Evolutionary conservation across 2,329 filamentous ascomycete genomes (phyloP).

Genomic region (Fusarium torreyae): DNA sequence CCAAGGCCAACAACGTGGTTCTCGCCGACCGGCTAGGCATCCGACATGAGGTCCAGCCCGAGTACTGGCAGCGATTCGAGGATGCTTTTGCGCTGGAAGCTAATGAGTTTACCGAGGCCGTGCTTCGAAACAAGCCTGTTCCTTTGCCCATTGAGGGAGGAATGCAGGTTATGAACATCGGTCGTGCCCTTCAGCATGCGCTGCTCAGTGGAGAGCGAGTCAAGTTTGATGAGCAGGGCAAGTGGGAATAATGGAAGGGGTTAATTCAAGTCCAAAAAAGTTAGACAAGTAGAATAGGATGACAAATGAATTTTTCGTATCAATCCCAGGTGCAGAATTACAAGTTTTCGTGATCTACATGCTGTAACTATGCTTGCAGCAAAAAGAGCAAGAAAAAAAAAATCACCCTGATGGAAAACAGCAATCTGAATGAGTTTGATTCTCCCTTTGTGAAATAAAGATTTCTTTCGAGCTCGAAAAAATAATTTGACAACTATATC

Average conservation of each 20-base stretch:
- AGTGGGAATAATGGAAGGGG: slow-evolving; percentile 6
- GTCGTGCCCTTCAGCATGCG: slow-evolving; percentile 70
- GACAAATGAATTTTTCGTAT: no score
- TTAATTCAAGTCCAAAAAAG: not conserved
- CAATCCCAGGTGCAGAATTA: no score
- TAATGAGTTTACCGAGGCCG: slow-evolving; percentile 72
- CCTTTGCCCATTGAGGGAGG: slow-evolving; percentile 70
- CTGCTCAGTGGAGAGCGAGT: slow-evolving; percentile 70
- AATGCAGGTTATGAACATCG: slow-evolving; percentile 73
- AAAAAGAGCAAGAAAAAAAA: no score
- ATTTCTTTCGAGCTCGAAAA: no score
- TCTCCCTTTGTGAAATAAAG: no score
- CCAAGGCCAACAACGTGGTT: slow-evolving; percentile 68
- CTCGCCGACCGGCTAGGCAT: slow-evolving; percentile 64
- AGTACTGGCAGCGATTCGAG: slow-evolving; percentile 75
- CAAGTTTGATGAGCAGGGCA: slow-evolving; percentile 64
- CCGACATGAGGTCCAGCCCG: slow-evolving; percentile 69
- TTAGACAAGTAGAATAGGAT: no score
- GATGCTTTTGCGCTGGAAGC: slow-evolving; percentile 74
- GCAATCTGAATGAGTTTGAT: no score
- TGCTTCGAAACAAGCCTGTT: slow-evolving; percentile 59
- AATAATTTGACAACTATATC: no score
- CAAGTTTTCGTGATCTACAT: no score
- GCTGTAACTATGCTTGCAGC: no score
- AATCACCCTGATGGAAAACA: no score